Evolutionary conservation across 495 filamentous ascomycete species (phyloP), one percentile per base, ranked within the genome.

Genomic region (Lineolata rhizophorae): DNA sequence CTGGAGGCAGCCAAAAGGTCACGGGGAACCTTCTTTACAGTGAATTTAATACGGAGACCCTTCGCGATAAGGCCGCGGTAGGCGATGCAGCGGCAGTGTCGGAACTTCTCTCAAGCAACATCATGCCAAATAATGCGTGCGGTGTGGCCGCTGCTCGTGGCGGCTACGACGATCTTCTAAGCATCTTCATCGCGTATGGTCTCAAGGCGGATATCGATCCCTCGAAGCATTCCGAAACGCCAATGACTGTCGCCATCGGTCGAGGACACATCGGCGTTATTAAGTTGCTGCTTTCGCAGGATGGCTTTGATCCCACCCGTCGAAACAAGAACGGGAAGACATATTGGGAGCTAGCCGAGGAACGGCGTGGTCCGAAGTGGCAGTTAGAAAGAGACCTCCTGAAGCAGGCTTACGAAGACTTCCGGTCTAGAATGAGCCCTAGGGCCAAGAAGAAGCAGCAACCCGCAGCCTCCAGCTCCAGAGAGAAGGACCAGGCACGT

Each of bases 241-340:
- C 90, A 2, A 91, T 97, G 65, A 63, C 93, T 18, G 81, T 81
- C 21, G 81, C 87, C 2, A 93, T 97, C 34, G 87, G 87, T 5
- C 70, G 83, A 34, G 83, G 83, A 8, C 87, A 90, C 46, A 58
- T 79, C 17, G 72, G 72, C 29, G 76, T 92, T 22, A 66, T 97
- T 21, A 61, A 72, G 28, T 62, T 92, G 6, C 62, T 97, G 3
- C 59, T 94, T 2, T 68, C 70, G 34, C 77, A 85, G 36, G 66
- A 67, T 18, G 59, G 65, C 3, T 87, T 93, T 39, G 67, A 92
- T 38, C 80, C 83, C 2, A 78, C 74, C 4, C 64, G 69, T 6
- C 67, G 70, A 1, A 46, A 60, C 8, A 65, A 62, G 32, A 40
- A 43, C 20, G 79, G 77, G 4, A 64, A 72, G 35, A 71, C 74